These are phyloP conservation scores for Trichoderma pleuroti DNA, from an alignment of 2,329 filamentous ascomycete species.

Conservation along the genomic window DNA sequence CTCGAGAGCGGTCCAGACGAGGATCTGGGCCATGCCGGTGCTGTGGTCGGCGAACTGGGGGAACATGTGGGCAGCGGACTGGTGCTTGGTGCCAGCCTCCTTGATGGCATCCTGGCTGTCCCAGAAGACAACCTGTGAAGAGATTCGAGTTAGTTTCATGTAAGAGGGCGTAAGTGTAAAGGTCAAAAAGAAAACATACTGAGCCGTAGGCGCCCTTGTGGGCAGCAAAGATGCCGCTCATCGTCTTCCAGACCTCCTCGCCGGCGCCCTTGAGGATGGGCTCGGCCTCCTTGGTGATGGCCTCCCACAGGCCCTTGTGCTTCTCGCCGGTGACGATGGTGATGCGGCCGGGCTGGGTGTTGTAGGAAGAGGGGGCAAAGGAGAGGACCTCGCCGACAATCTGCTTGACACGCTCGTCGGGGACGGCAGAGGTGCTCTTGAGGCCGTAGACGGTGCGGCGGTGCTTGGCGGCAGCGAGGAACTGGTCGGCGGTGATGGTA, in stretches of 20 bases:
- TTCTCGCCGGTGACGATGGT: conserved; percentile 76
- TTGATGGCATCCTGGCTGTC: conserved; percentile 68
- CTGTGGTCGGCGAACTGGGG: conserved; percentile 71
- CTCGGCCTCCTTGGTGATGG: conserved; percentile 48
- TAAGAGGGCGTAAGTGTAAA: background rate
- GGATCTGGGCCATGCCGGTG: conserved; percentile 73
- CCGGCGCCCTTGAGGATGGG: conserved; percentile 49
- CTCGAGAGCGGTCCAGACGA: conserved; percentile 78
- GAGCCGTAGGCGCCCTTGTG: conserved; percentile 75
- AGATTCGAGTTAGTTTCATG: background rate
- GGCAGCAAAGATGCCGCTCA: conserved; percentile 39
- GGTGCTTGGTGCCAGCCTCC: conserved; percentile 63
- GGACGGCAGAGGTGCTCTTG: conserved; percentile 55
- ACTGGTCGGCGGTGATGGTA: conserved; percentile 35
- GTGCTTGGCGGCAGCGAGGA: conserved; percentile 62
- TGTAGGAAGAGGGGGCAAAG: conserved; percentile 78
- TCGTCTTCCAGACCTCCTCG: conserved; percentile 57
- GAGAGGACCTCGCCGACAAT: conserved; percentile 62
- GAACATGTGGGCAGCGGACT: conserved; percentile 76
- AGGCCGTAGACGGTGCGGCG: conserved; percentile 69
- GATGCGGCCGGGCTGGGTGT: conserved; percentile 77
- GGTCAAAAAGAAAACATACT: conserved; percentile 63
- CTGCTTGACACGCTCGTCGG: conserved; percentile 56
- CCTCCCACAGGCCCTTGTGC: conserved; percentile 85
- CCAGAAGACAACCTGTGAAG: conserved; percentile 69